phyloP scores from a whole-genome alignment of 441 rosid species.

The Arabidopsis hybrid region DNA sequence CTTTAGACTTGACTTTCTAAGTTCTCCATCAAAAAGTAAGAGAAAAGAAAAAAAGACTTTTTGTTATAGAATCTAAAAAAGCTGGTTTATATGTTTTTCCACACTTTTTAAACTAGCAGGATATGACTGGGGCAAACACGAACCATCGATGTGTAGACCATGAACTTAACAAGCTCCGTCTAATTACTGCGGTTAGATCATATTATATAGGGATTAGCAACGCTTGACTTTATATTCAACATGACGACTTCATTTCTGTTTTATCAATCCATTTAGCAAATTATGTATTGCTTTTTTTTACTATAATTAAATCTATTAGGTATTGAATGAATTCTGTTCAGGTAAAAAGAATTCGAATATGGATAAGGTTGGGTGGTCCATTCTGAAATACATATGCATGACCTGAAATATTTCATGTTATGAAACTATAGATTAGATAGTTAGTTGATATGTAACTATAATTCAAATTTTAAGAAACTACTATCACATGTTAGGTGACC shows the following conservation, averaged over 20 bases:
- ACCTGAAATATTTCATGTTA: neutral
- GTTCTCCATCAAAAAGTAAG: neutral
- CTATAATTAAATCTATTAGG: too few species aligned
- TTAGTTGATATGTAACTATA: constrained; percentile 17
- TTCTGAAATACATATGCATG: neutral
- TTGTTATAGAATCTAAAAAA: constrained; percentile 31
- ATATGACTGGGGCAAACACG: too few species aligned
- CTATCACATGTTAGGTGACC: constrained; percentile 32
- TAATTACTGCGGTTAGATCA: too few species aligned
- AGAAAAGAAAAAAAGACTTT: neutral
- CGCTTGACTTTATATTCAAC: too few species aligned
- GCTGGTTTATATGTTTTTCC: neutral
- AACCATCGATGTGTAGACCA: too few species aligned
- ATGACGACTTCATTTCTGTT: neutral
- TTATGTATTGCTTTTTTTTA: too few species aligned
- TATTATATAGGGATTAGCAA: too few species aligned
- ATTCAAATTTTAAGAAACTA: constrained; percentile 14
- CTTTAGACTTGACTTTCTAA: constrained; percentile 24
- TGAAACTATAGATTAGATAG: neutral
- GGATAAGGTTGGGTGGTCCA: constrained; percentile 10
- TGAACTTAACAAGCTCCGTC: too few species aligned
- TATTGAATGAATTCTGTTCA: too few species aligned
- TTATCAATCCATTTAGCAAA: neutral
- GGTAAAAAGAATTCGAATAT: neutral
- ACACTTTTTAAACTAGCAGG: neutral